Evolutionary conservation across 495 filamentous ascomycete genomes (phyloP).

Genomic region (Penicillium egyptiacum): DNA sequence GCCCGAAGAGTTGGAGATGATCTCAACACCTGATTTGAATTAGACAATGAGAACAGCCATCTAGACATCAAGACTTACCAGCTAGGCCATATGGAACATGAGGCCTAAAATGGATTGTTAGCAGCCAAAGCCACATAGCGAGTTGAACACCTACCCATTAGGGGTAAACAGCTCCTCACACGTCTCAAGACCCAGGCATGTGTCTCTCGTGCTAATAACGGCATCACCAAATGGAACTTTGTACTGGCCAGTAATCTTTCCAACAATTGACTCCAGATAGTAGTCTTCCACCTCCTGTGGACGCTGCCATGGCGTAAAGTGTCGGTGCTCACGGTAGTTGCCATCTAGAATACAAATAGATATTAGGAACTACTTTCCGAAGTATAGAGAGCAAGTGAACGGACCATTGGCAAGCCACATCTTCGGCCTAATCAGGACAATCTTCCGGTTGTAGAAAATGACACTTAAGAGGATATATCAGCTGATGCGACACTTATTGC

Average conservation of each 20-base stretch:
- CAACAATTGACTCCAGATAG: slow-evolving; percentile 65
- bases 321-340: slow-evolving; percentile 46
- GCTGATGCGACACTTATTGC: slow-evolving; percentile 53
- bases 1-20: slow-evolving; percentile 75
- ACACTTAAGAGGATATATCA: slow-evolving; percentile 52
- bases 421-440: slow-evolving; percentile 79
- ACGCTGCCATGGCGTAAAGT: slow-evolving; percentile 68
- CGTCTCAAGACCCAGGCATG: slow-evolving; percentile 68
- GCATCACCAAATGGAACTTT: slow-evolving; percentile 75
- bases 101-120: slow-evolving; percentile 1
- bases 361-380: not conserved
- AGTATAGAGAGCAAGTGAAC: slow-evolving; percentile 11
- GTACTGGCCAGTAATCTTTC: slow-evolving; percentile 58
- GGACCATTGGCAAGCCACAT: slow-evolving; percentile 75
- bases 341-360: slow-evolving; percentile 25
- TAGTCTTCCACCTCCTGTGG: slow-evolving; percentile 66
- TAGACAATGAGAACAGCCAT: slow-evolving; percentile 10
- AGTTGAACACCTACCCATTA: slow-evolving; percentile 37
- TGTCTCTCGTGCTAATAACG: slow-evolving; percentile 71
- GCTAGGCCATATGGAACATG: slow-evolving; percentile 34
- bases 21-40: slow-evolving; percentile 55
- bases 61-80: slow-evolving; percentile 19
- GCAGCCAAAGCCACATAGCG: not conserved
- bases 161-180: slow-evolving; percentile 82
- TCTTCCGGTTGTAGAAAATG: slow-evolving; percentile 64